These are phyloP conservation scores for Hypsizygus ulmarius DNA, from an alignment of 1,284 basidiomycete genomes.

Conservation along the genomic window DNA sequence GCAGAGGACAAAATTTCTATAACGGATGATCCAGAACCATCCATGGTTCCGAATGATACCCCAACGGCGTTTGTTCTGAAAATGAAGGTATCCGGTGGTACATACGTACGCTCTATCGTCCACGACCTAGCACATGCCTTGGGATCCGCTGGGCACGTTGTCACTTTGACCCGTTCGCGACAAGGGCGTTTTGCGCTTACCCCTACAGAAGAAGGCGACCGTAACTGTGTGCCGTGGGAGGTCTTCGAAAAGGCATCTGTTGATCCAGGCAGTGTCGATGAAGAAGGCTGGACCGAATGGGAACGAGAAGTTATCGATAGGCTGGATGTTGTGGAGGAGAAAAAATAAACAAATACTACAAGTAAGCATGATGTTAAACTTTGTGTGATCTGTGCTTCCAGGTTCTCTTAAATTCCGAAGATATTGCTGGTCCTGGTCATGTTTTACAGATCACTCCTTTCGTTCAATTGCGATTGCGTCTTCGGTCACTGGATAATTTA, in stretches of 20 bases:
- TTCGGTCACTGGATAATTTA: too few species aligned
- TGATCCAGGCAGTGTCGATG: slow-evolving; percentile 51
- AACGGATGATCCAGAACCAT: slow-evolving; percentile 34
- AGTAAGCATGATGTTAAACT: not conserved
- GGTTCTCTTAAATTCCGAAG: too few species aligned
- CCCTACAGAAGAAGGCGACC: slow-evolving; percentile 41
- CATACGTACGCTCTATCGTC: slow-evolving; percentile 92
- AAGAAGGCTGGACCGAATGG: slow-evolving; percentile 69
- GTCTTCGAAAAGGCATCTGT: slow-evolving; percentile 68
- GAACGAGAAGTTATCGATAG: slow-evolving; percentile 65
- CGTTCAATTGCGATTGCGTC: too few species aligned
- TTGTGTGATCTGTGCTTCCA: too few species aligned
- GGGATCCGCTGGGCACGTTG: slow-evolving; percentile 87
- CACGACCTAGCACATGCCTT: slow-evolving; percentile 86
- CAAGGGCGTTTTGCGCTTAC: slow-evolving; percentile 78
- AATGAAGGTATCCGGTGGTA: slow-evolving; percentile 94
- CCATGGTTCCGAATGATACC: slow-evolving; percentile 34
- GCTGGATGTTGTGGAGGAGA: slow-evolving; percentile 52
- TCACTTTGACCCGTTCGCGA: slow-evolving; percentile 80
- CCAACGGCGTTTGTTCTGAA: slow-evolving; percentile 84
- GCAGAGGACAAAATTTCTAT: slow-evolving; percentile 35
- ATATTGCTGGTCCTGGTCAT: too few species aligned
- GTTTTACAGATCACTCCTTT: too few species aligned
- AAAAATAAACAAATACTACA: slow-evolving; percentile 11
- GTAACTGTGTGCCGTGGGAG: slow-evolving; percentile 73